Conservation (phyloP, 2,329 filamentous ascomycete genomes). For the Fragosphaeria purpurea region DNA sequence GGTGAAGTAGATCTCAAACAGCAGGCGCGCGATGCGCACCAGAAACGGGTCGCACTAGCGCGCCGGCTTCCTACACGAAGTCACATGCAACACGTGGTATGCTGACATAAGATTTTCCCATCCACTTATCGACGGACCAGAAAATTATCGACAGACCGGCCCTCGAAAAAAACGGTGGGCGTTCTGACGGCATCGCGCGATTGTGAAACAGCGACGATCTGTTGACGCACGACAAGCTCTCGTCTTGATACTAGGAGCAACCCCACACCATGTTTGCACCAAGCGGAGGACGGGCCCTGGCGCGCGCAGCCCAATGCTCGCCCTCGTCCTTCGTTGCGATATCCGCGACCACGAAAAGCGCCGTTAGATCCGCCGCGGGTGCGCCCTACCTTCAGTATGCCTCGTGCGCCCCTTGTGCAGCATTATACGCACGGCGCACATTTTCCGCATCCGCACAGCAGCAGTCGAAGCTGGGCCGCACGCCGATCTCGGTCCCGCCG, state of each 20-base stretch:
- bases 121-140: no score
- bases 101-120: no score
- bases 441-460: slow-evolving; percentile 64
- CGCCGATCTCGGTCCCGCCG: slow-evolving; percentile 69
- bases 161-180: no score
- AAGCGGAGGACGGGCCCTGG: slow-evolving; percentile 49
- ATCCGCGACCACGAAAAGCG: no score
- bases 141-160: no score
- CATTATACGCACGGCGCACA: slow-evolving; percentile 2
- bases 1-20: slow-evolving; percentile 9
- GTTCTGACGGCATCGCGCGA: background rate
- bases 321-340: slow-evolving; percentile 27
- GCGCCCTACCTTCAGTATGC: no score
- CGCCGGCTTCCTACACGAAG: no score
- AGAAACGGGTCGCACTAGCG: no score
- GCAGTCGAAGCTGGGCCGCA: slow-evolving; percentile 76
- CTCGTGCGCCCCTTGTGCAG: background rate
- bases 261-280: slow-evolving; percentile 21
- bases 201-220: background rate
- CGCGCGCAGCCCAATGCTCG: slow-evolving; percentile 37
- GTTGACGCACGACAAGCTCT: no score
- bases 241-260: no score
- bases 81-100: slow-evolving; percentile 3
- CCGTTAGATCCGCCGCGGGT: no score
- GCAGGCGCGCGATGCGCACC: no score